phyloP scores from a whole-genome alignment of 2,329 filamentous ascomycete genomes.

The Fusarium tjaetaba region DNA sequence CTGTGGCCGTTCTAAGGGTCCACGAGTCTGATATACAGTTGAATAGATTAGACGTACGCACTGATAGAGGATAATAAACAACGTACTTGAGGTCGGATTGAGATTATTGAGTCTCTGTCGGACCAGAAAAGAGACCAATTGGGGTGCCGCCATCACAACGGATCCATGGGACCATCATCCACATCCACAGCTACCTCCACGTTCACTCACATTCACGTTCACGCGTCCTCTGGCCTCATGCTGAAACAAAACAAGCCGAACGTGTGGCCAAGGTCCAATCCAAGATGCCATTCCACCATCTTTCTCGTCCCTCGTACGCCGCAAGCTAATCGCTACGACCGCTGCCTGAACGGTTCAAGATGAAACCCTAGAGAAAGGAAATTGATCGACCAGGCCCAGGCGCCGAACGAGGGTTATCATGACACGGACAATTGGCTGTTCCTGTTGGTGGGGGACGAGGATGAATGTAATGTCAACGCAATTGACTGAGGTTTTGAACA shows the following conservation, averaged over 20 bases:
- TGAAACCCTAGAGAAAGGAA: conserved; percentile 38
- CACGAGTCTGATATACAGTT: conserved; percentile 9
- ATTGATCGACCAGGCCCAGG: conserved; percentile 37
- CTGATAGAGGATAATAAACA: conserved; percentile 4
- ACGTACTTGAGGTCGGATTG: neutral
- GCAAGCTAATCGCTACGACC: conserved; percentile 31
- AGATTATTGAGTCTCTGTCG: conserved; percentile 4
- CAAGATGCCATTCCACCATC: conserved; percentile 22
- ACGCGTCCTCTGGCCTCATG: conserved; percentile 35
- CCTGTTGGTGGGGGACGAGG: neutral
- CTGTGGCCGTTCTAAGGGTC: conserved; percentile 35
- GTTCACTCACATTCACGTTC: conserved; percentile 16
- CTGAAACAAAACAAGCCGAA: conserved; percentile 44
- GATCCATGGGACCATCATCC: conserved; percentile 22
- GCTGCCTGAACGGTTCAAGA: conserved; percentile 32
- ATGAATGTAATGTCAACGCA: neutral
- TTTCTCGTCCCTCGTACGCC: conserved; percentile 32
- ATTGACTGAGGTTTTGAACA: neutral
- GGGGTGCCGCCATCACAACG: conserved; percentile 6
- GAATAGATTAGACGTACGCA: conserved; percentile 5
- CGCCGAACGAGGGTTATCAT: conserved; percentile 30
- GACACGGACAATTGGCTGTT: conserved; percentile 22
- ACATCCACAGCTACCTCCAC: conserved; percentile 2
- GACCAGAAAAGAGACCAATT: conserved; percentile 3
- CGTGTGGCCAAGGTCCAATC: conserved; percentile 41